phyloP scores from a whole-genome alignment of 768 basidiomycete genomes.

The Calocera cornea region DNA sequence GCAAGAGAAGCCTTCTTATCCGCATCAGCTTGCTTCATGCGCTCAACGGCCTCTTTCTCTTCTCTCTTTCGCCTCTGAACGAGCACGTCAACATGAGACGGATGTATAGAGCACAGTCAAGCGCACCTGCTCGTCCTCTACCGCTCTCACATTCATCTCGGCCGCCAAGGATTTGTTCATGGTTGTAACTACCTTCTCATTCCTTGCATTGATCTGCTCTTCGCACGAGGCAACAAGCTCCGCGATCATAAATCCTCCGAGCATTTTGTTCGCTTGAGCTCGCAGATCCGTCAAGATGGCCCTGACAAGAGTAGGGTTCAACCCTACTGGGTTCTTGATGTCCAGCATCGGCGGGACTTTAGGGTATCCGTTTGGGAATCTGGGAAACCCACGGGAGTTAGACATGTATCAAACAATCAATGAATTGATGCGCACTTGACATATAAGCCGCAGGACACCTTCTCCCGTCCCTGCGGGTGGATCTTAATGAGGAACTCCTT shows the following conservation, averaged over 20 bases:
- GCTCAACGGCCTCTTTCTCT: not conserved
- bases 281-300: not conserved
- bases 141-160: not conserved
- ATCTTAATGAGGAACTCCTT: not conserved
- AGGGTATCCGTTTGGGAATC: not conserved
- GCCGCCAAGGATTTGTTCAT: not conserved
- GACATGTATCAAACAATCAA: not conserved
- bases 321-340: not conserved
- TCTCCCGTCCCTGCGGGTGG: not conserved
- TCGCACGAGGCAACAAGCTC: not conserved
- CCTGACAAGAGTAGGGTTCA: not conserved
- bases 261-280: not conserved
- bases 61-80: not conserved
- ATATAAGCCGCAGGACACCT: constrained; percentile 1
- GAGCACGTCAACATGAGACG: not conserved
- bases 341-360: not conserved
- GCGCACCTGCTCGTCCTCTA: not conserved
- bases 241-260: not conserved
- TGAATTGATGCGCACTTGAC: not conserved
- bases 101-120: not conserved
- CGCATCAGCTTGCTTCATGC: not conserved
- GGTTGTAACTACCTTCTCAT: not conserved
- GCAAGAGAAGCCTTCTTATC: not conserved
- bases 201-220: not conserved
- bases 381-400: not conserved